phyloP scores from a whole-genome alignment of 1,284 basidiomycete species.

The Spongiforma sp. region DNA sequence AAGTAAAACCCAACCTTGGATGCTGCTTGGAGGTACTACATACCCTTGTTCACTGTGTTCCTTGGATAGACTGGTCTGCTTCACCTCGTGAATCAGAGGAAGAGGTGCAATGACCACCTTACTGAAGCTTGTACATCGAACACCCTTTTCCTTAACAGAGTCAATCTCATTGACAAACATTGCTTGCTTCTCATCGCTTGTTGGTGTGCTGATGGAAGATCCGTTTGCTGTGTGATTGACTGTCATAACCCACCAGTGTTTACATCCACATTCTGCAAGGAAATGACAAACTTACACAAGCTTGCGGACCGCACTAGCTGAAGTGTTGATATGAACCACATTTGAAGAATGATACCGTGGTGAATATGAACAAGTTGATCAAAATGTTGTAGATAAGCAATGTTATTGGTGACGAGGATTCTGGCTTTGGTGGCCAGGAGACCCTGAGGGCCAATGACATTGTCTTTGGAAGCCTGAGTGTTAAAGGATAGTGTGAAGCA shows the following conservation, averaged over 20 bases:
- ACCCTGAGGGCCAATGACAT: slow-evolving; percentile 90
- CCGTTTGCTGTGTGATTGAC: too few species aligned
- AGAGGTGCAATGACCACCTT: slow-evolving; percentile 48
- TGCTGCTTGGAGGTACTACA: slow-evolving; percentile 86
- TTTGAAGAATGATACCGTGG: slow-evolving; percentile 86
- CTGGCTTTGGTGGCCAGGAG: slow-evolving; percentile 87
- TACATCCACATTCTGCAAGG: too few species aligned
- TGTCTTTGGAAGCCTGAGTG: slow-evolving; percentile 51
- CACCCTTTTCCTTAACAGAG: slow-evolving; percentile 21
- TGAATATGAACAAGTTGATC: slow-evolving; percentile 85
- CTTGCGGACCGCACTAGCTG: slow-evolving; percentile 75
- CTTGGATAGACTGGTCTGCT: slow-evolving; percentile 57
- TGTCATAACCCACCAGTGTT: too few species aligned
- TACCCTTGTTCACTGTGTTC: slow-evolving; percentile 86
- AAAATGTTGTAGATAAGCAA: slow-evolving; percentile 83
- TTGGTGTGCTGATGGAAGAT: slow-evolving; percentile 50
- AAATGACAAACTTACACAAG: slow-evolving; percentile 84
- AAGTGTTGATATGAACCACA: slow-evolving; percentile 71
- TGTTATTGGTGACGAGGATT: slow-evolving; percentile 89
- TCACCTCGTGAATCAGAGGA: slow-evolving; percentile 43
- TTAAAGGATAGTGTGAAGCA: slow-evolving; percentile 1
- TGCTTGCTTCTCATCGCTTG: slow-evolving; percentile 26
- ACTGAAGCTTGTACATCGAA: slow-evolving; percentile 48
- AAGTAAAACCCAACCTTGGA: slow-evolving; percentile 72
- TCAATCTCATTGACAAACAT: slow-evolving; percentile 29